A percentile compares a stretch with the other conserved stretches of the same genome.
phyloP scores from a whole-genome alignment of 140 eudicot genomes.

The Bidens hawaiensis region DNA sequence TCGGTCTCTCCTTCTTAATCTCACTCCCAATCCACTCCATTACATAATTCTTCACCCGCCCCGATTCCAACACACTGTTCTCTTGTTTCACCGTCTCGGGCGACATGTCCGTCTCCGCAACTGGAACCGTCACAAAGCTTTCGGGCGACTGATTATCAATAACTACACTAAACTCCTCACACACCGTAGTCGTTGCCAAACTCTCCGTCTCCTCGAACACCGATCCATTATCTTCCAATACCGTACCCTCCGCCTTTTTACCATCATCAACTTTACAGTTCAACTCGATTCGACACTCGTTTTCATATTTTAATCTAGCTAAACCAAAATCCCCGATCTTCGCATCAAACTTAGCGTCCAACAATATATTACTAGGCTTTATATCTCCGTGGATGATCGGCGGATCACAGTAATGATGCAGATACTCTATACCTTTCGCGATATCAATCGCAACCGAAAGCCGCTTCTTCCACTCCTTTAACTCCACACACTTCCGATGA shows the following conservation, averaged over 20 bases:
- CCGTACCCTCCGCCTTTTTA: slow-evolving; percentile 17
- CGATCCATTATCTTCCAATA: slow-evolving; percentile 59
- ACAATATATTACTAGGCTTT: slow-evolving; percentile 83
- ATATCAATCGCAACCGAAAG: slow-evolving; percentile 48
- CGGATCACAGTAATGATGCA: slow-evolving; percentile 85
- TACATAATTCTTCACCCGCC: slow-evolving; percentile 84
- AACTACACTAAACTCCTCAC: slow-evolving; percentile 50
- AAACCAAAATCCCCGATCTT: slow-evolving; percentile 91
- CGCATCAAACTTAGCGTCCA: slow-evolving; percentile 59
- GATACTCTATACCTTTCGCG: slow-evolving; percentile 77
- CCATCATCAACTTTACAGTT: slow-evolving; percentile 33
- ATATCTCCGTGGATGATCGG: slow-evolving; percentile 87
- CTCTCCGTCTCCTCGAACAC: slow-evolving; percentile 78
- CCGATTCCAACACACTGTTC: slow-evolving; percentile 42
- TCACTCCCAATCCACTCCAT: slow-evolving; percentile 96
- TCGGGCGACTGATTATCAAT: slow-evolving; percentile 72
- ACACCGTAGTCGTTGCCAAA: slow-evolving; percentile 46
- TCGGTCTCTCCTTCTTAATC: slow-evolving; percentile 79
- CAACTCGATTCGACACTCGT: slow-evolving; percentile 34
- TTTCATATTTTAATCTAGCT: slow-evolving; percentile 69
- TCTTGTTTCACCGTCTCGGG: slow-evolving; percentile 70
- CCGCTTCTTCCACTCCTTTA: slow-evolving; percentile 59
- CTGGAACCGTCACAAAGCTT: slow-evolving; percentile 46
- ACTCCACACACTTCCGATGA: slow-evolving; percentile 59
- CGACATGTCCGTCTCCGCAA: slow-evolving; percentile 46